Evolutionary conservation across 768 basidiomycete species (phyloP), one percentile per base, ranked within the genome.

Genomic region (Trametes villosa): DNA sequence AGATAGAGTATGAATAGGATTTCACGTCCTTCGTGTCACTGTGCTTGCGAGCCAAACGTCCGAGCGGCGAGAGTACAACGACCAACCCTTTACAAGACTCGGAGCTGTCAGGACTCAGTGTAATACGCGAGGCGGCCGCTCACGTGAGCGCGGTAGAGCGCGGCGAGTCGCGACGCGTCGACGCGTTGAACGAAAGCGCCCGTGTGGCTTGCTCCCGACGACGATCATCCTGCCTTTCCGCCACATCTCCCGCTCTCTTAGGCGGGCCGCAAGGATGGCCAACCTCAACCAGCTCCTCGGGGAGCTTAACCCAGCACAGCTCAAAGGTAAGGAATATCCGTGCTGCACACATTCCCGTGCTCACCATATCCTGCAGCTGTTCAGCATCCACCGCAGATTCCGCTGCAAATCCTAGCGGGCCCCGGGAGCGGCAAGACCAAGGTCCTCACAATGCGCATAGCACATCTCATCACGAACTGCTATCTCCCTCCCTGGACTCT

Each of bases 401-500:
- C 91, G 1, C 74, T 92, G 6, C 92, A 94, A 72, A 91, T 94
- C 46, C 77, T 94, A 1, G 92, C 91, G 41, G 92, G 92, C 9
- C 92, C 92, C 15, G 81, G 83, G n/a, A 83, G 89, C 67, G 91
- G 89, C 24, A 89, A 89, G 70, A 89, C 87, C 0, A 87, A 83
- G 72, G 86, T 90, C 26, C 71, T 91, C 26, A 89, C 86, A 5
- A 83, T 85, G 48, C 81, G 90, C 17, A 86, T 91, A 46, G 88
- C 85, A 4, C 77, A 89, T 69, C 75, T 92, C 22, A 85, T 91
- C 50, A 70, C 83, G 7, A 71, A 79, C 29, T 82, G 86, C 66
- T 66, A 66, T 26, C 68, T 88, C 11, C 69, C 78, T 12, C 83
- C 89, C 2, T 76, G 78, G 4, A 77, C 83, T 18, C 88, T 92